Percentiles rank a stretch among this genome's conserved stretches.
These are phyloP conservation scores for Eutrema heterophyllum DNA, from an alignment of 345 rosid genomes.

Conservation along the genomic window DNA sequence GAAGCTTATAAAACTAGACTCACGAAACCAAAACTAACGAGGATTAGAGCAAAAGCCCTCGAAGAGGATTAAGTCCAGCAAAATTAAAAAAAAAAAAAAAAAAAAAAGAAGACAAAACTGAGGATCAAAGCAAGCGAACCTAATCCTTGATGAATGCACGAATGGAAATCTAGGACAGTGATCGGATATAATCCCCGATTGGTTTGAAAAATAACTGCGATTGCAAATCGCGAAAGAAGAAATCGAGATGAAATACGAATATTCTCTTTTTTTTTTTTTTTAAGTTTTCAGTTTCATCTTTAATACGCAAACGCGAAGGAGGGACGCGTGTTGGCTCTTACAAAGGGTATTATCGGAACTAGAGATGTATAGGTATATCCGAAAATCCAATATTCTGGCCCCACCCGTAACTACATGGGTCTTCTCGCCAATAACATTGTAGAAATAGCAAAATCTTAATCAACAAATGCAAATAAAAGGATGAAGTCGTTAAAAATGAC, in stretches of 20 bases:
- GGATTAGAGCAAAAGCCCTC: background rate
- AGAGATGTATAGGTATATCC: background rate
- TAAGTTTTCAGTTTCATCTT: background rate
- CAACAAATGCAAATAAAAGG: too few species aligned
- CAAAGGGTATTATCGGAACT: constrained; percentile 15
- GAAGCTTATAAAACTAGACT: background rate
- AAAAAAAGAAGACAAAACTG: background rate
- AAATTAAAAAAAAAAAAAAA: background rate
- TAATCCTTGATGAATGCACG: background rate
- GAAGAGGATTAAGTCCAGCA: background rate
- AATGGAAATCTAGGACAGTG: background rate
- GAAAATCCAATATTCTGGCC: too few species aligned
- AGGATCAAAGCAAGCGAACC: background rate
- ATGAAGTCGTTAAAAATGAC: too few species aligned
- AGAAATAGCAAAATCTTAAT: too few species aligned
- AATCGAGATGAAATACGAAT: constrained; percentile 5
- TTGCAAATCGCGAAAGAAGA: constrained; percentile 9
- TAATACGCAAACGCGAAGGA: background rate
- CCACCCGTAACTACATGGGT: too few species aligned
- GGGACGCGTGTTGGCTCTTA: background rate
- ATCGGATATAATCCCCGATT: background rate
- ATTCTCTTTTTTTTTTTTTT: background rate
- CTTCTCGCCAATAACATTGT: too few species aligned
- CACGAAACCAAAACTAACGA: background rate
- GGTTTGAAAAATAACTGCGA: background rate